Percentiles rank a stretch among this genome's conserved stretches.
phyloP scores from a whole-genome alignment of 2,329 filamentous ascomycete species.

The Mycosphaerella sp. region DNA sequence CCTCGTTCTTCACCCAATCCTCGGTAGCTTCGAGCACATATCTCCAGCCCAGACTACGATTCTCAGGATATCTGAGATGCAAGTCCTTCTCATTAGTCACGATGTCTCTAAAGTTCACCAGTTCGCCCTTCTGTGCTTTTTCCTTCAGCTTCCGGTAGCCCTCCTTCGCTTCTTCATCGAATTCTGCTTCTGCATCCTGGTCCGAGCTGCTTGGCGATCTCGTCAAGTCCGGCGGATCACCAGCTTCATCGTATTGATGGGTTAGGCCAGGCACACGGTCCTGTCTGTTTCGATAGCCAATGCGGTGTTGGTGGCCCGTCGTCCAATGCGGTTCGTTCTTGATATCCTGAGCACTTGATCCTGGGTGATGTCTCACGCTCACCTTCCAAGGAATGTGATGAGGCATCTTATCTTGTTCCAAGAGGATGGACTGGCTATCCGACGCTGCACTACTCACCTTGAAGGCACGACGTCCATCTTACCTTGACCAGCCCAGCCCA shows the following conservation, averaged over 20 bases:
- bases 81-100: slow-evolving; percentile 35
- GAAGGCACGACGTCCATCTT: not conserved
- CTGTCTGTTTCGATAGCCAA: slow-evolving; percentile 9
- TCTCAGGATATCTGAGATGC: slow-evolving; percentile 40
- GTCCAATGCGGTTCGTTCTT: slow-evolving; percentile 8
- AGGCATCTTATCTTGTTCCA: slow-evolving; percentile 21
- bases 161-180: slow-evolving; percentile 28
- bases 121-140: slow-evolving; percentile 27
- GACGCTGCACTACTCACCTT: not conserved
- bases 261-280: slow-evolving; percentile 5
- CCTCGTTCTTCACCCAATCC: slow-evolving; percentile 44
- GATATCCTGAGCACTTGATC: slow-evolving; percentile 5
- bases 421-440: not conserved
- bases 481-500: not conserved
- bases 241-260: slow-evolving; percentile 5
- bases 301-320: slow-evolving; percentile 7
- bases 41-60: slow-evolving; percentile 45
- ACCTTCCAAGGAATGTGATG: slow-evolving; percentile 27
- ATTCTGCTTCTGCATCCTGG: slow-evolving; percentile 8
- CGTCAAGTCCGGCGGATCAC: not conserved
- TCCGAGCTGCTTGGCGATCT: slow-evolving; percentile 3
- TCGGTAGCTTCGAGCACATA: slow-evolving; percentile 47
- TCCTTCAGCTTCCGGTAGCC: slow-evolving; percentile 27
- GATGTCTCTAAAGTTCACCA: slow-evolving; percentile 38
- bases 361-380: slow-evolving; percentile 12